Evolutionary conservation across 768 basidiomycete genomes (phyloP), one percentile per base, ranked within the genome.

Genomic region (Podaxis sp.): DNA sequence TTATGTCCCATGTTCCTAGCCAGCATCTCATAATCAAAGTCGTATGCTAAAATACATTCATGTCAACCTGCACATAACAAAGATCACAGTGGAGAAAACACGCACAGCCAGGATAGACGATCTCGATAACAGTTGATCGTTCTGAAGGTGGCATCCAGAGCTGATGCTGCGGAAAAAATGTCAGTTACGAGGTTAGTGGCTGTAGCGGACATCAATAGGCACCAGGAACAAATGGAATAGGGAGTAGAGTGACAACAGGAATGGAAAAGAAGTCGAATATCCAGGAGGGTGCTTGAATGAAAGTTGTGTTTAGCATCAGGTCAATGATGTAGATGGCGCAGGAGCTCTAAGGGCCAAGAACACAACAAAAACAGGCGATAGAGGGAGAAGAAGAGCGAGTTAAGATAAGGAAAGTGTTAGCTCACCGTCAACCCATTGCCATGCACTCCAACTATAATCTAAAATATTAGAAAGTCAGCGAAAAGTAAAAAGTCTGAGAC

Each of bases 101-200:
- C 67, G 40, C 84, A 59, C 88, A 85, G 19, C 73, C 72, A 0
- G 87, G 88, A 67, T 75, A 84, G 73, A 90, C 84, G 26, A 91
- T 83, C 71, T 92, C 89, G 64, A 91, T 86, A 7, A 90, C 84
- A 9, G 88, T 84, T 12, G 87, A 82, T 22, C 82, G 73, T 4
- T 82, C 80, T 1, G 85, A 84, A 17, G 80, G 76, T 22, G 88
- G 85, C 88, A 91, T 89, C 82, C 86, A 83, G 60, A 91, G 76
- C 56, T 90, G 79, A 70, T 91, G 89, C 67, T 73, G 57, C 7
- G 11, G 11, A 8, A 26, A 26, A 19, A 17, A 36, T 7, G n/a
- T 52, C 24, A 24, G 28, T 52, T 3, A 11, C 9, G 30, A 49
- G 6, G 30, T 48, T 58, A 58, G 57, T 12, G 17, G 4, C 12